phyloP scores from a whole-genome alignment of 75 land plant genomes.

The Picea glauca region DNA sequence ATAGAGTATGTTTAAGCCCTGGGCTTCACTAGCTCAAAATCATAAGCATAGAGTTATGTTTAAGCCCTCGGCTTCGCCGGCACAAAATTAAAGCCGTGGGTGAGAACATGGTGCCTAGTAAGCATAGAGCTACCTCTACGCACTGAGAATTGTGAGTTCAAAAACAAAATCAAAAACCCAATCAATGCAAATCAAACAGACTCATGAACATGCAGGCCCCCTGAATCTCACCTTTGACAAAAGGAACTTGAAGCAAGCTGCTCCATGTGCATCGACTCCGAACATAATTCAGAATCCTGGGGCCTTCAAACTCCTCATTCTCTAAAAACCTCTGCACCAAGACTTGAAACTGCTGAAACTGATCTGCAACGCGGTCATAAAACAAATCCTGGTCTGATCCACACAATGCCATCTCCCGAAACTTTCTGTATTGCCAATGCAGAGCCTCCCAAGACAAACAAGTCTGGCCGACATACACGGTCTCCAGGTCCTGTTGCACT shows the following conservation, averaged over 20 bases:
- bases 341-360: conserved; percentile 66
- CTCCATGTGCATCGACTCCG: conserved; percentile 30
- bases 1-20: too few species aligned
- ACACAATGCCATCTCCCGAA: conserved; percentile 20
- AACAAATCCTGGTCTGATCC: conserved; percentile 17
- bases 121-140: too few species aligned
- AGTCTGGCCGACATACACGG: conserved; percentile 48
- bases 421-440: conserved; percentile 41
- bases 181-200: too few species aligned
- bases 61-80: too few species aligned
- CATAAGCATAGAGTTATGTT: too few species aligned
- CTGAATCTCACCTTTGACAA: conserved; percentile 40
- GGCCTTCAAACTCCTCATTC: conserved; percentile 51
- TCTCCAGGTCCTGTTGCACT: conserved; percentile 38
- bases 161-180: too few species aligned
- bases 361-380: conserved; percentile 37
- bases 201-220: too few species aligned
- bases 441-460: conserved; percentile 75
- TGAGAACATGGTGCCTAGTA: too few species aligned
- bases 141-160: too few species aligned
- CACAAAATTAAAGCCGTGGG: too few species aligned
- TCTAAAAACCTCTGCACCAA: conserved; percentile 44
- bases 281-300: conserved; percentile 42
- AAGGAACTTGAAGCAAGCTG: conserved; percentile 51
- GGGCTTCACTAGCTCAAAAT: too few species aligned